phyloP scores from a whole-genome alignment of 139 green algal genomes.

The Picochlorum sp. region DNA sequence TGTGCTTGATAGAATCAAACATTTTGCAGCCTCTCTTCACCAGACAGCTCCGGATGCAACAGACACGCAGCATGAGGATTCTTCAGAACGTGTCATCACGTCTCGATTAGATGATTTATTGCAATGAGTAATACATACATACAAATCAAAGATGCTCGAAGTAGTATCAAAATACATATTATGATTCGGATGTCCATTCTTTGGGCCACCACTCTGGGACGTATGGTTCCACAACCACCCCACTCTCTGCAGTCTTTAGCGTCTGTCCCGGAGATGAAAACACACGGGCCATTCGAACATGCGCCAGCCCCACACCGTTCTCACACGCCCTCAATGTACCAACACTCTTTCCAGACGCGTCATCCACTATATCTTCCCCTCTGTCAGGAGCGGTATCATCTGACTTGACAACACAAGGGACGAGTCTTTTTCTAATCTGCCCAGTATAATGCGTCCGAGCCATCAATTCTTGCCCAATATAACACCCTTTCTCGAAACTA shows the following conservation, averaged over 20 bases:
- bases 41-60: too few relatives aligned
- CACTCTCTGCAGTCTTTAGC: conserved; percentile 4
- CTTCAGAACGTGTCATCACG: too few relatives aligned
- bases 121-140: too few relatives aligned
- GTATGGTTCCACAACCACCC: conserved; percentile 13
- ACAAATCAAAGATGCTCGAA: too few relatives aligned
- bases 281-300: conserved; percentile 20
- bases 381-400: background rate
- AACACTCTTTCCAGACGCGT: background rate
- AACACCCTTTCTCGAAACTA: conserved; percentile 88
- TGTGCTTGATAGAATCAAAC: too few relatives aligned
- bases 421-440: conserved; percentile 73
- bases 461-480: conserved; percentile 89
- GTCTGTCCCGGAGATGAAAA: background rate
- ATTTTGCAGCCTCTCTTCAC: too few relatives aligned
- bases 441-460: conserved; percentile 65
- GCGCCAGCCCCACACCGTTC: conserved; percentile 37
- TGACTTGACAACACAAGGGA: conserved; percentile 46
- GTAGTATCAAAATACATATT: background rate
- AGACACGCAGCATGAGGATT: too few relatives aligned
- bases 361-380: conserved; percentile 1
- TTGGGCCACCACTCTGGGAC: conserved; percentile 37
- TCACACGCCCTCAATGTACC: conserved; percentile 18
- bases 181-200: conserved; percentile 28
- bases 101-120: too few relatives aligned